Evolutionary conservation across 2,329 filamentous ascomycete genomes (phyloP), one percentile per base, ranked within the genome.

Genomic region (Aurifilum marmelostoma): DNA sequence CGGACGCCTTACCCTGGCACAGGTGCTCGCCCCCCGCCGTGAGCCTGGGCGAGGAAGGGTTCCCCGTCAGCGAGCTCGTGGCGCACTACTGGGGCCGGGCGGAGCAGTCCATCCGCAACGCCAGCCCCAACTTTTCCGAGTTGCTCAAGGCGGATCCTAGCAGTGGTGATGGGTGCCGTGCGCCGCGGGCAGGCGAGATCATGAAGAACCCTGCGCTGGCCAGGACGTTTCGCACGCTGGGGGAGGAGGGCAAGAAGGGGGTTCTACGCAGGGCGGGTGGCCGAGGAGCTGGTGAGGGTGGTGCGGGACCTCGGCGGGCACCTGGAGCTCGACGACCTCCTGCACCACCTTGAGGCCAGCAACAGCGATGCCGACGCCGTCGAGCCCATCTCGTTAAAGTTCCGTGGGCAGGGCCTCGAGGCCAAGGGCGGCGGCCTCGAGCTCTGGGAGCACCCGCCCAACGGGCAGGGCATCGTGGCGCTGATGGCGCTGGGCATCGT

Each of bases 401-500:
- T 94, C 79, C 85, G 83, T 0, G 91, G 91, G 11, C 91, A 93
- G 74, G 82, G 82, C 3, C 78, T 82, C 0, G 76, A 79, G n/a
- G 61, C 6, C 11, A 27, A 37, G 34, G 66, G 43, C 27, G 66
- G 29, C n/a, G 67, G 63, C 34, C 50, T 97, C 56, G 90, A 97
- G 76, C 83, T 99, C 0, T 98, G 95, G 95, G 96, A 99, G 77
- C 95, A 98, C 77, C 94, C 95, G 47, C 96, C 96, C 11, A 98
- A 98, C 75, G 94, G 96, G 0, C 96, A 98, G 80, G 96, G 96
- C 1, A 94, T 98, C 72, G 92, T 98, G 2, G 96, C 96, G 0
- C 83, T 98, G 41, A 97, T 98, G 91, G 92, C 96, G 0, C 84
- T 99, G 0, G 96, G 96, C 1, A 97, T 98, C 73, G 83, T 99